Conservation (phyloP, 495 filamentous ascomycete species). For the Pseudoneurospora amorphoporcata region DNA sequence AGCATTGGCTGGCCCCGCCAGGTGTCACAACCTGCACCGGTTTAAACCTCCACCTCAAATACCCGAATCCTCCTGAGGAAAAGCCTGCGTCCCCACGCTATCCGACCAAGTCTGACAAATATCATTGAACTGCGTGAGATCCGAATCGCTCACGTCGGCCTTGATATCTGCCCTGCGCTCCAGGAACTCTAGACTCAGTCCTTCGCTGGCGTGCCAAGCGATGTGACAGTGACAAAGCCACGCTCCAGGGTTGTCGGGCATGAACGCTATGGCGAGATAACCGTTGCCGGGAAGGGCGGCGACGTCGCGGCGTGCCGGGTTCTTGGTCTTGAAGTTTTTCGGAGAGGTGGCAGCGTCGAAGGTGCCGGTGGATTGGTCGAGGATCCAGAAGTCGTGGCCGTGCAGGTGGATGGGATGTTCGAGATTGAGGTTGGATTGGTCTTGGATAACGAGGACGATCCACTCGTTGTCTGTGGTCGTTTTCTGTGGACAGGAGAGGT, state of each 20-base stretch:
- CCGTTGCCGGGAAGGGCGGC: conserved; percentile 42
- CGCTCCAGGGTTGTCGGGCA: conserved; percentile 41
- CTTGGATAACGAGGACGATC: conserved; percentile 16
- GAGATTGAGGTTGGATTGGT: conserved; percentile 1
- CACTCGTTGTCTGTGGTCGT: conserved; percentile 3
- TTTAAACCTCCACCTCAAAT: not conserved
- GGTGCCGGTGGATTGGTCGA: conserved; percentile 1
- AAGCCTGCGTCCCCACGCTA: not conserved
- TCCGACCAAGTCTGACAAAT: conserved; percentile 3
- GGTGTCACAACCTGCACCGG: not conserved
- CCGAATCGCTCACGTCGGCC: not conserved
- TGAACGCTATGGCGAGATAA: conserved; percentile 42
- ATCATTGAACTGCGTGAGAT: not conserved
- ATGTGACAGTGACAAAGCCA: conserved; percentile 20
- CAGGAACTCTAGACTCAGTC: conserved; percentile 11
- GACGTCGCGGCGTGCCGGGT: conserved; percentile 49
- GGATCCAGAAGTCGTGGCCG: conserved; percentile 16
- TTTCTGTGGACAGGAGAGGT: not conserved
- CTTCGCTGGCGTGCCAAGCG: conserved; percentile 17
- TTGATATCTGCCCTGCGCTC: conserved; percentile 6
- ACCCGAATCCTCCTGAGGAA: conserved; percentile 12
- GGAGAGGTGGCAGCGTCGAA: conserved; percentile 1
- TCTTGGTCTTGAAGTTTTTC: conserved; percentile 26
- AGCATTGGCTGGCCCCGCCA: not conserved
- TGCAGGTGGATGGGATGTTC: conserved; percentile 19